Conservation (phyloP, 805 yeast genomes). For the Blastobotrys robertii region DNA sequence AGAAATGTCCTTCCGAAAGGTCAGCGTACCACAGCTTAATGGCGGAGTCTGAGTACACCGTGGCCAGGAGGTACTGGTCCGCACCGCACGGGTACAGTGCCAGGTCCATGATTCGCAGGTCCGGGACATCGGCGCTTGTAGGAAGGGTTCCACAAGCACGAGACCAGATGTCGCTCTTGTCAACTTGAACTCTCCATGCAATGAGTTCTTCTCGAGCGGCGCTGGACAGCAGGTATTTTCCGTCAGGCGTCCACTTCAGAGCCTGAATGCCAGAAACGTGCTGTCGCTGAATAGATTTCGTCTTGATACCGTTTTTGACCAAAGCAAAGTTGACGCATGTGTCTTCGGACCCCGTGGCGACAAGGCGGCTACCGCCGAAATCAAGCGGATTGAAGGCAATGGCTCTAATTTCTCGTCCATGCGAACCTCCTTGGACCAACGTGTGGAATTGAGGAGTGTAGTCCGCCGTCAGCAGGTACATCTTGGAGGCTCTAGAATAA, state of each 20-base stretch:
- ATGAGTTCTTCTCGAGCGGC: slow-evolving; percentile 76
- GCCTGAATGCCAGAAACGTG: slow-evolving; percentile 88
- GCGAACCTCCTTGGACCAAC: slow-evolving; percentile 53
- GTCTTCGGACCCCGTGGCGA: slow-evolving; percentile 84
- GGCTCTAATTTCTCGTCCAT: slow-evolving; percentile 86
- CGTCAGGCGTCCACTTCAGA: slow-evolving; percentile 38
- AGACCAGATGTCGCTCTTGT: slow-evolving; percentile 25
- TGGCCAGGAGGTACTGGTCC: slow-evolving; percentile 38
- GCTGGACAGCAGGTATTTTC: slow-evolving; percentile 38
- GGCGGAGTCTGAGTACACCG: slow-evolving; percentile 80
- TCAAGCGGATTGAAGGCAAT: slow-evolving; percentile 36
- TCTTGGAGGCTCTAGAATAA: slow-evolving; percentile 46
- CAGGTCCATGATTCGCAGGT: slow-evolving; percentile 85
- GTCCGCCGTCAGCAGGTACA: not conserved
- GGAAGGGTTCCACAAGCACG: slow-evolving; percentile 31
- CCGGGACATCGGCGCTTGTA: slow-evolving; percentile 55
- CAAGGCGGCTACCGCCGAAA: slow-evolving; percentile 22
- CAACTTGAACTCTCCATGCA: slow-evolving; percentile 55
- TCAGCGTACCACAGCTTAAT: slow-evolving; percentile 56
- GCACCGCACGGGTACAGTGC: slow-evolving; percentile 29
- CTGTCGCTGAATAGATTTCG: slow-evolving; percentile 55
- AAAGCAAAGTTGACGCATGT: slow-evolving; percentile 59
- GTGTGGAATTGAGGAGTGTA: not conserved
- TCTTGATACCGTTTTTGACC: slow-evolving; percentile 27
- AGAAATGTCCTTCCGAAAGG: slow-evolving; percentile 30